Evolutionary conservation across 2,329 filamentous ascomycete genomes (phyloP), one percentile per base, ranked within the genome.

Genomic region (Fusarium heterosporum): DNA sequence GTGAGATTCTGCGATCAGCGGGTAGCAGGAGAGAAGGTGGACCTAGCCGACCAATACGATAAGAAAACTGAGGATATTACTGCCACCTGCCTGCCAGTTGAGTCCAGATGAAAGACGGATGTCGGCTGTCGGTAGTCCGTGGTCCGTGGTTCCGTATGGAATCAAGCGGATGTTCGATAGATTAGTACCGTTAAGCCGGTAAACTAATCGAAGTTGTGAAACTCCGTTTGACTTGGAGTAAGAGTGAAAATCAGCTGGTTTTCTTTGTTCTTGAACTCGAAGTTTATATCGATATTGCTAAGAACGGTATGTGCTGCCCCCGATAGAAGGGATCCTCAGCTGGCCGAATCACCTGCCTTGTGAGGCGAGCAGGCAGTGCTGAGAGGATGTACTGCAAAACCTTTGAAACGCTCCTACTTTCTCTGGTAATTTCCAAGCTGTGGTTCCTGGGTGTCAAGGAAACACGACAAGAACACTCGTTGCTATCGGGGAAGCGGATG

Each of bases 71-170:
- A 54, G 42, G 39, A 34, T 12, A 14, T 30, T 26, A 22, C 16
- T 40, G 51, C 29, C 58, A 57, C 51, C 41, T 63, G 34, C 50
- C 45, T 28, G n/a, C 22, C 41, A 60, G 59, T 1, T 59, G 46
- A 41, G n/a, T 45, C 14, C 26, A 38, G 10, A 32, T 25, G 32
- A n/a, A 17, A 43, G 12, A 26, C 13, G 2, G 48, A 10, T 22
- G 8, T 9, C 25, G n/a, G 17, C 13, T 34, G 40, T 22, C 16
- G 12, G 38, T 22, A 22, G 22, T 22, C 22, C 22, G 22, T 22
- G 22, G 22, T 22, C 22, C 22, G 22, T 6, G 22, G 22, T 22
- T 22, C 4, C n/a, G 34, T 36, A 36, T n/a, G n/a, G 34, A n/a
- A 8, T n/a, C 8, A 36, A 36, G 34, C 13, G 8, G 8, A 17